These are phyloP conservation scores for Collybia nuda DNA, from an alignment of 768 basidiomycete species.

Conservation along the genomic window DNA sequence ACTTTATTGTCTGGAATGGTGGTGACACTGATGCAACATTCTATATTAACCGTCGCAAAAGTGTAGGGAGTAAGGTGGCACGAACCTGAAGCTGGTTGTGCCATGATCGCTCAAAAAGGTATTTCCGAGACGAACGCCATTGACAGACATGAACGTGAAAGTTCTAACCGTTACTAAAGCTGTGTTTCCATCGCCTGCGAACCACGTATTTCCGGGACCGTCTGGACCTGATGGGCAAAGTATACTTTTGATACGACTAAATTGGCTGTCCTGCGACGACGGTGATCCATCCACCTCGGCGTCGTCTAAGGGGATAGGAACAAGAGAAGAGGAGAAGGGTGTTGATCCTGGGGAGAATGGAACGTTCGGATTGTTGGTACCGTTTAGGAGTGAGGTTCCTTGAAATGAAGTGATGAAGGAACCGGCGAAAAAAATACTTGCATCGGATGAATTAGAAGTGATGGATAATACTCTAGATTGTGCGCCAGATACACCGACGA, in stretches of 20 bases:
- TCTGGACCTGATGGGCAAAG: conserved; percentile 87
- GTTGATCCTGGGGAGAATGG: conserved; percentile 81
- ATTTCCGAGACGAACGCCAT: conserved; percentile 88
- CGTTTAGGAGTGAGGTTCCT: conserved; percentile 51
- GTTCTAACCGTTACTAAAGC: conserved; percentile 77
- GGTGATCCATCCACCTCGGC: conserved; percentile 61
- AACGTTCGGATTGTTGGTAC: conserved; percentile 82
- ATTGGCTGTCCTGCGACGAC: conserved; percentile 58
- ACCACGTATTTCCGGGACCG: conserved; percentile 82
- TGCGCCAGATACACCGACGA: conserved; percentile 77
- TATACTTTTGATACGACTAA: conserved; percentile 63
- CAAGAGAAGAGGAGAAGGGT: conserved; percentile 87
- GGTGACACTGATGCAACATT: conserved; percentile 56
- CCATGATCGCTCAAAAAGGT: conserved; percentile 80
- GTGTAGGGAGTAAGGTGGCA: conserved; percentile 3
- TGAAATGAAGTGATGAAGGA: conserved; percentile 79
- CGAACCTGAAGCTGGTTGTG: conserved; percentile 87
- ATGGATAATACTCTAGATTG: conserved; percentile 74
- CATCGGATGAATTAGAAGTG: conserved; percentile 64
- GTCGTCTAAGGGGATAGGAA: conserved; percentile 68
- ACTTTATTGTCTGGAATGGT: conserved; percentile 89
- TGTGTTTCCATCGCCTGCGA: conserved; percentile 66
- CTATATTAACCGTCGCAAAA: background rate
- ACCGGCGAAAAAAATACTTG: conserved; percentile 85
- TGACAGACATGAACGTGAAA: conserved; percentile 71